A percentile compares a stretch with the other conserved stretches of the same genome.
These are phyloP conservation scores for Trichothecium roseum DNA, from an alignment of 2,329 filamentous ascomycete species.

Conservation along the genomic window DNA sequence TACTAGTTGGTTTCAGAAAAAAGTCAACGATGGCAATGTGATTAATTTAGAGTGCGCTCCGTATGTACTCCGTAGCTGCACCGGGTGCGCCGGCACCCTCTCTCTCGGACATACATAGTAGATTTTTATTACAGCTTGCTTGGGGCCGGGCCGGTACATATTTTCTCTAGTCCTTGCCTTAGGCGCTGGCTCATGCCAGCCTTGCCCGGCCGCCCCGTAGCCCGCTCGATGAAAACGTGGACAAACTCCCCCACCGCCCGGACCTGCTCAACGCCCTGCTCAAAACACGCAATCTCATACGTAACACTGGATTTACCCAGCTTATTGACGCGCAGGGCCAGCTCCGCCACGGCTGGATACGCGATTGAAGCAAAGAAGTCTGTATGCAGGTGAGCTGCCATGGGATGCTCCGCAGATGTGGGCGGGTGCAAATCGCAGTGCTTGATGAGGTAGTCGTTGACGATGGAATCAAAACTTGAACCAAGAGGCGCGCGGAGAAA, in stretches of 20 bases:
- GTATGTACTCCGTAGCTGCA: too few relatives aligned
- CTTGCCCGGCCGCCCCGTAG: conserved; percentile 54
- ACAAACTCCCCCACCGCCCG: conserved; percentile 79
- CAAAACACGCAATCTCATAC: conserved; percentile 84
- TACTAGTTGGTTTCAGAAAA: not conserved
- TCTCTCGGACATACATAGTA: not conserved
- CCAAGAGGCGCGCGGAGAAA: not conserved
- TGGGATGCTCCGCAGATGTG: conserved; percentile 61
- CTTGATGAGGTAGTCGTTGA: conserved; percentile 80
- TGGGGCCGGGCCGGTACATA: conserved; percentile 26
- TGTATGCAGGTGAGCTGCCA: conserved; percentile 78
- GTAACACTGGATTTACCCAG: conserved; percentile 79
- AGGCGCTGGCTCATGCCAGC: conserved; percentile 53
- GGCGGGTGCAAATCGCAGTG: conserved; percentile 65
- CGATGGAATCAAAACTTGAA: conserved; percentile 69
- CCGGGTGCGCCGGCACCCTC: too few relatives aligned
- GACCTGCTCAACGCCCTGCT: conserved; percentile 59
- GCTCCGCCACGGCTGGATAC: conserved; percentile 73
- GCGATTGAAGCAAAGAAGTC: conserved; percentile 76
- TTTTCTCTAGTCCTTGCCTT: conserved; percentile 46
- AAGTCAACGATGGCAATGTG: not conserved
- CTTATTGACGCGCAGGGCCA: conserved; percentile 73
- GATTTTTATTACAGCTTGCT: conserved; percentile 10
- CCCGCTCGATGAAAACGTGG: conserved; percentile 79
- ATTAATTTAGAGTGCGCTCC: too few relatives aligned